Percentiles rank a stretch among this genome's conserved stretches.
These are phyloP conservation scores for Argentina anserina DNA, from an alignment of 306 rosid species.

Conservation along the genomic window DNA sequence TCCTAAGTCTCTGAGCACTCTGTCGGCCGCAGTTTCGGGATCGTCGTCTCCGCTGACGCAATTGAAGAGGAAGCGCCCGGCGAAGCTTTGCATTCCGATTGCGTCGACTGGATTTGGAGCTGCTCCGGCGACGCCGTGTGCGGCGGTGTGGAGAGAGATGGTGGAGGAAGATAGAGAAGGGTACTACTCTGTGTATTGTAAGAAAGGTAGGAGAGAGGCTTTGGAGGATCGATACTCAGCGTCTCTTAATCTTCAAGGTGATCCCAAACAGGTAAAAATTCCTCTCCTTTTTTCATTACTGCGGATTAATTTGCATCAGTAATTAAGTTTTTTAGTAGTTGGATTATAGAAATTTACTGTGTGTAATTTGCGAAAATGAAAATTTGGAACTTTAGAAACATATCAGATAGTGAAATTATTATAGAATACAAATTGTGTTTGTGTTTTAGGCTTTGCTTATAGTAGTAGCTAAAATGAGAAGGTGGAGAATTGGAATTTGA, in stretches of 20 bases:
- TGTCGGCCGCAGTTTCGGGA: constrained; percentile 14
- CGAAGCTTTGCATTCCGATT: constrained; percentile 70
- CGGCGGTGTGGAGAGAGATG: constrained; percentile 42
- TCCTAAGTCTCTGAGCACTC: constrained; percentile 46
- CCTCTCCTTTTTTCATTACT: background rate
- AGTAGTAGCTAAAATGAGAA: background rate
- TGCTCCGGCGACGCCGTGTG: constrained; percentile 45
- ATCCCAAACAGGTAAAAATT: constrained; percentile 57
- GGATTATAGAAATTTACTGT: constrained; percentile 18
- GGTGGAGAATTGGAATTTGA: constrained; percentile 22
- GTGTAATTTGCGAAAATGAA: background rate
- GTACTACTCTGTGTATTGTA: constrained; percentile 67
- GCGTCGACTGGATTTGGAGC: constrained; percentile 38
- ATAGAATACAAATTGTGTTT: background rate
- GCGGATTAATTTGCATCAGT: background rate
- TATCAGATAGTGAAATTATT: background rate
- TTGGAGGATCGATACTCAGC: constrained; percentile 93
- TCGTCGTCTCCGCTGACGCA: constrained; percentile 44
- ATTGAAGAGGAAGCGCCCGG: constrained; percentile 87
- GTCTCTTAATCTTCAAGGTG: constrained; percentile 56
- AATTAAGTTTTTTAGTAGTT: background rate
- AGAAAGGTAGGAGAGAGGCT: constrained; percentile 83
- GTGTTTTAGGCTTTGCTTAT: background rate
- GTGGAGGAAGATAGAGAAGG: constrained; percentile 60
- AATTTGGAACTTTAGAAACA: background rate